phyloP scores from a whole-genome alignment of 495 filamentous ascomycete genomes.

The Pyrenula aspistea region DNA sequence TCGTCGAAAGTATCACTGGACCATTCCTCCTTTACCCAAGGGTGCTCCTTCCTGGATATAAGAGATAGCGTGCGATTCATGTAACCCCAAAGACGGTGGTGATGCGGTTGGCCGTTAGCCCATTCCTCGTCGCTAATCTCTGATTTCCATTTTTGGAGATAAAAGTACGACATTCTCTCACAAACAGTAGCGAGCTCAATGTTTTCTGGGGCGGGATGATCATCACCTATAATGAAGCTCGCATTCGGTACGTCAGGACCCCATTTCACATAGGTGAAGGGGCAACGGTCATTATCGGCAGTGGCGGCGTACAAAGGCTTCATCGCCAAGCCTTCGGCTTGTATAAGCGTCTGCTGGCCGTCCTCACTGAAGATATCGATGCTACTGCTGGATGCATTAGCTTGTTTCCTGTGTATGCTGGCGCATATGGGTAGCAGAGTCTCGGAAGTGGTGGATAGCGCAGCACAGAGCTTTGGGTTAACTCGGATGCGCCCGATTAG shows the following conservation, averaged over 20 bases:
- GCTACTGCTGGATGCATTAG: slow-evolving; percentile 7
- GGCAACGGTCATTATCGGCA: not conserved
- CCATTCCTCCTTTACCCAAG: slow-evolving; percentile 14
- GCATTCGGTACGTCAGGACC: not conserved
- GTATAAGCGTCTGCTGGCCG: slow-evolving; percentile 13
- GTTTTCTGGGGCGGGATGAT: slow-evolving; percentile 20
- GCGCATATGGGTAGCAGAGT: slow-evolving; percentile 1
- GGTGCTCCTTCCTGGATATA: slow-evolving; percentile 4
- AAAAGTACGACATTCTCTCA: slow-evolving; percentile 17
- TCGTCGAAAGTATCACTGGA: slow-evolving; percentile 15
- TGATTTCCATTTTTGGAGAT: slow-evolving; percentile 8
- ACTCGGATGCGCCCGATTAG: slow-evolving; percentile 14
- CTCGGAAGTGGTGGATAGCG: not conserved
- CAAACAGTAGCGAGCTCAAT: slow-evolving; percentile 4
- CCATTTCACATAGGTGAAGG: not conserved
- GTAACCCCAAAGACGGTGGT: slow-evolving; percentile 5
- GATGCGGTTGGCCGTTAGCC: not conserved
- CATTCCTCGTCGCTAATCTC: slow-evolving; percentile 6
- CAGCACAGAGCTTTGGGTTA: slow-evolving; percentile 3
- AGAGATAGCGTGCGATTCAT: slow-evolving; percentile 1
- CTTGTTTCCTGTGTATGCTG: not conserved
- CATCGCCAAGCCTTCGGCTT: slow-evolving; percentile 14
- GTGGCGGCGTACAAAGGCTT: slow-evolving; percentile 5
- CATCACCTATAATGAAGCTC: not conserved
- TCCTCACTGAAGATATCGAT: slow-evolving; percentile 12